Base-by-base conservation (phyloP, 306 rosid genomes). In the Cucumis sativus region DNA sequence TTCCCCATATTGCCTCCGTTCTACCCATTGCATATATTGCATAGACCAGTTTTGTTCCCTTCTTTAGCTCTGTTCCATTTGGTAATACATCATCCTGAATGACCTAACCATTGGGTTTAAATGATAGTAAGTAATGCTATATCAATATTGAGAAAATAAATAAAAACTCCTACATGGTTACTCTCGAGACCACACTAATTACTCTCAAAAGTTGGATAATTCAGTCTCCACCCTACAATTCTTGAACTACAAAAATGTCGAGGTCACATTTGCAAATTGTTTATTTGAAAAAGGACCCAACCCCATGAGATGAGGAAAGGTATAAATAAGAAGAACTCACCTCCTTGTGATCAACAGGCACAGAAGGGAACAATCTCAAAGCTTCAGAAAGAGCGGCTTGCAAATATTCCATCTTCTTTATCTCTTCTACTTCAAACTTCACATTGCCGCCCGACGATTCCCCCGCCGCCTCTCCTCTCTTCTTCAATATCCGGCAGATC, bases 291-390 rank as follows among this genome's bases (percentile, higher is more conserved):
- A 58, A 58, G 3, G 59, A 0, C n/a, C 20, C 5, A 3, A 33
- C 37, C 37, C 21, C 59, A 7, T 54, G 3, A 21, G 11, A 61
- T 25, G 17, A 60, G 39, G 52, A 47, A 61, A 13, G 15, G 15
- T 58, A 61, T 61, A 61, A 28, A 61, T 23, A 61, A 1, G 0
- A 0, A 61, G 28, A 72, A 73, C 55, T 79, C 88, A 91, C 98
- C 96, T 94, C 98, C 82, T 91, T 94, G 76, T 94, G 98, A 83
- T 91, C 97, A 14, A 91, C 82, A 1, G 97, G 97, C 10, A 94
- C 98, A 37, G 96, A 94, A 87, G 98, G 98, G 66, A 90, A 91
- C 82, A 94, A 68, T 79, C 97, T 84, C 1, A 94, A 90, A 81
- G 96, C 85, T 81, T 94, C 98, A 15, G 96, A 91, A 5, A 91